Evolutionary conservation across 2,329 filamentous ascomycete species (phyloP).

Genomic region (Apiospora phragmitis): DNA sequence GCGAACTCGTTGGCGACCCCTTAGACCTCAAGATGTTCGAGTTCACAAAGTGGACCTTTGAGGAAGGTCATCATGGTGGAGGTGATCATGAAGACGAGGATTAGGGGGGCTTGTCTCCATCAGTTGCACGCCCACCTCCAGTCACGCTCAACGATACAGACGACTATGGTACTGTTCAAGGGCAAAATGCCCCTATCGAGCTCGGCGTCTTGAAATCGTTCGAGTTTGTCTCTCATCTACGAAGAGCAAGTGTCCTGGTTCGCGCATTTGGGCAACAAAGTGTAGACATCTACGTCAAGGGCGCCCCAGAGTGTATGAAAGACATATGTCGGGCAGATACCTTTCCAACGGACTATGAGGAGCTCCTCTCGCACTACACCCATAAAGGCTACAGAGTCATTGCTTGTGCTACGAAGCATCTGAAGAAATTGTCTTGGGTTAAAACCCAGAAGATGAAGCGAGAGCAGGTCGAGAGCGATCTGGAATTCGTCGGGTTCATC

Average conservation of each 20-base stretch:
- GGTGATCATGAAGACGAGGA: conserved; percentile 72
- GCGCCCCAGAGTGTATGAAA: conserved; percentile 93
- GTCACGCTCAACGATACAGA: conserved; percentile 51
- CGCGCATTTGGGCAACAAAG: conserved; percentile 83
- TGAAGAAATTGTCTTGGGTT: conserved; percentile 87
- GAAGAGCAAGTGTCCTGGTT: conserved; percentile 90
- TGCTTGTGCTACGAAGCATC: conserved; percentile 86
- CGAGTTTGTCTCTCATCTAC: conserved; percentile 91
- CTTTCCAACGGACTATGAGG: conserved; percentile 87
- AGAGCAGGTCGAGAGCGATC: conserved; percentile 75
- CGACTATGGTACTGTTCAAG: conserved; percentile 27
- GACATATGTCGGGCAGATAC: conserved; percentile 85
- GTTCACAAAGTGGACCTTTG: conserved; percentile 89
- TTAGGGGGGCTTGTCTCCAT: conserved; percentile 76
- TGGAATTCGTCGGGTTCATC: conserved; percentile 94
- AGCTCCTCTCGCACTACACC: conserved; percentile 85
- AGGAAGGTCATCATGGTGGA: conserved; percentile 76
- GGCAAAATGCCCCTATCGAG: conserved; percentile 60
- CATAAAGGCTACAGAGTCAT: conserved; percentile 97
- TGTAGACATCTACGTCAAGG: conserved; percentile 90
- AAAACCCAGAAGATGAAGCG: conserved; percentile 94
- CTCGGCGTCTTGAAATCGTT: conserved; percentile 89
- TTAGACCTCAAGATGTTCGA: conserved; percentile 98
- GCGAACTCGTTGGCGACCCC: conserved; percentile 88
- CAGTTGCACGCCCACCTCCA: conserved; percentile 79